These are phyloP conservation scores for Phytophthora uliginosa DNA, from an alignment of 352 stramenopile species.

Conservation along the genomic window DNA sequence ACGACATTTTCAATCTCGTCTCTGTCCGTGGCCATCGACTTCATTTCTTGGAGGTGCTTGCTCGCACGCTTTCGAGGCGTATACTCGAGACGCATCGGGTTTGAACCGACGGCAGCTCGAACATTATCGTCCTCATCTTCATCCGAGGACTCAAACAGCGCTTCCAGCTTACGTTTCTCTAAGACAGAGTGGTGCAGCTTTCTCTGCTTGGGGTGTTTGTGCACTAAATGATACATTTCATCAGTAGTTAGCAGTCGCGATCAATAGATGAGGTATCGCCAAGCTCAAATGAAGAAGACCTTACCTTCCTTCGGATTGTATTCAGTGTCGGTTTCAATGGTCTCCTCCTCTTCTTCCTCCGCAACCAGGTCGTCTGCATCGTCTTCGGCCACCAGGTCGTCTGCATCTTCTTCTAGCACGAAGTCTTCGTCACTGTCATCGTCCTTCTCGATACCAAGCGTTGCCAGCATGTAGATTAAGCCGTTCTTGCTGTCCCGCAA, in stretches of 20 bases:
- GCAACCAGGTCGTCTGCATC: no score
- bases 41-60: not conserved
- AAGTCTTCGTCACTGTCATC: not conserved
- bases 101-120: not conserved
- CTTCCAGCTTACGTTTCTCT: not conserved
- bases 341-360: not conserved
- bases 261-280: not conserved
- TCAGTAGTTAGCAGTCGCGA: not conserved
- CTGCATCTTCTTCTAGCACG: not conserved
- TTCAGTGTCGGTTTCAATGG: not conserved
- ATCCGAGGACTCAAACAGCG: not conserved
- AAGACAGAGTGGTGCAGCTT: not conserved
- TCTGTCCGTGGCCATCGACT: not conserved
- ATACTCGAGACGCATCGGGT: not conserved
- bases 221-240: not conserved
- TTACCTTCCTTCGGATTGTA: not conserved
- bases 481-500: not conserved
- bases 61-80: not conserved
- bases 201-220: not conserved
- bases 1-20: not conserved
- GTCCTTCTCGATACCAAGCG: not conserved
- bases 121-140: not conserved
- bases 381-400: no score
- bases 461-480: not conserved
- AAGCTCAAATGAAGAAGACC: not conserved